phyloP scores from a whole-genome alignment of 139 green algal species.

The Medakamo hakoo region DNA sequence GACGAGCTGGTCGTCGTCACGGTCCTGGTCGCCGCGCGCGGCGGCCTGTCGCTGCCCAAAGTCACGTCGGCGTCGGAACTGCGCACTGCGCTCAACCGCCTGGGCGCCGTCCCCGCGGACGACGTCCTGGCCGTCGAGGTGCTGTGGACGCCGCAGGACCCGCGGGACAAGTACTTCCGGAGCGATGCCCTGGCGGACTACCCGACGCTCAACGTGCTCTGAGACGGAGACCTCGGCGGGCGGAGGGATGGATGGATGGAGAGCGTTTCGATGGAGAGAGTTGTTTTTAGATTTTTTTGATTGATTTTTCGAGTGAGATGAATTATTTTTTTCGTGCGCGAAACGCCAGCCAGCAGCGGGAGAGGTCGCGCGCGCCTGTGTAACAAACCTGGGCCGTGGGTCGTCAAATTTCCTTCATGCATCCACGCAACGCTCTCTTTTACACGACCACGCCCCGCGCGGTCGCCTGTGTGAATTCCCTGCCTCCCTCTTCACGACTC shows the following conservation, averaged over 20 bases:
- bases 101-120: conserved; percentile 39
- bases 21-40: conserved; percentile 60
- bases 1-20: conserved; percentile 79
- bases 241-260: background rate
- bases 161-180: conserved; percentile 58
- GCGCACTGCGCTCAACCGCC: conserved; percentile 36
- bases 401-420: no score
- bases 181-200: conserved; percentile 78
- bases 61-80: conserved; percentile 34
- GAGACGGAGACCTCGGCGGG: background rate
- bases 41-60: conserved; percentile 50
- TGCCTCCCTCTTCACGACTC: no score
- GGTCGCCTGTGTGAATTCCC: no score
- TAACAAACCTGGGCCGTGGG: no score
- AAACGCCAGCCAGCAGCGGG: no score
- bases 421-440: background rate
- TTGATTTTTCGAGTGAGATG: no score
- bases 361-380: no score
- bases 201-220: conserved; percentile 46
- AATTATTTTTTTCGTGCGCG: no score
- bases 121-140: conserved; percentile 82
- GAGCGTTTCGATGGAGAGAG: background rate
- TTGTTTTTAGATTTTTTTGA: background rate
- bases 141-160: conserved; percentile 90
- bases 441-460: no score